phyloP scores from a whole-genome alignment of 352 stramenopile species.

The Globisporangium canariense region DNA sequence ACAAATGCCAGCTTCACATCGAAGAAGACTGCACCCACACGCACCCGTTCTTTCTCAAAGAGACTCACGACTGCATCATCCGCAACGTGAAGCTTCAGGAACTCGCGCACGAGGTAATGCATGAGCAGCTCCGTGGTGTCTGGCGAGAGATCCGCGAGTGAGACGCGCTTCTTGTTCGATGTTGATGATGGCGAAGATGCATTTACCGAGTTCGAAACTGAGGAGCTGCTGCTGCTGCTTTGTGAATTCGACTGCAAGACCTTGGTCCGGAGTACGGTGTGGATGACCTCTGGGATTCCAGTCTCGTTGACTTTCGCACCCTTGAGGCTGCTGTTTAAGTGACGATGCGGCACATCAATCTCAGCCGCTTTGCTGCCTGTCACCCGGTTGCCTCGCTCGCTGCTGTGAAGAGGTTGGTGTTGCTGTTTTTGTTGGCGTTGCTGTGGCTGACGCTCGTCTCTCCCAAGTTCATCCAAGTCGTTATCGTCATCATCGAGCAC shows the following conservation, averaged over 20 bases:
- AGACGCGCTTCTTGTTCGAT: constrained; percentile 12
- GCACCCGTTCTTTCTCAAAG: constrained; percentile 41
- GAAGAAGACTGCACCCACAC: not conserved
- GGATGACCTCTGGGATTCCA: constrained; percentile 11
- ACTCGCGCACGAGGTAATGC: constrained; percentile 61
- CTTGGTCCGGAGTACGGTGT: constrained; percentile 15
- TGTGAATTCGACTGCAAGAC: not conserved
- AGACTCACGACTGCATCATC: constrained; percentile 30
- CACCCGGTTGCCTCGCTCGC: not conserved
- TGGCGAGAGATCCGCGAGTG: not conserved
- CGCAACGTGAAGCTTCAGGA: constrained; percentile 41
- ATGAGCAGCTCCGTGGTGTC: constrained; percentile 27
- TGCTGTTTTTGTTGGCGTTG: not conserved
- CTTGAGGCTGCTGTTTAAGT: not conserved
- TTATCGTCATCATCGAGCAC: constrained; percentile 27
- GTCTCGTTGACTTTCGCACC: constrained; percentile 1
- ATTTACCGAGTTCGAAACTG: not conserved
- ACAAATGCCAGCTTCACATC: not conserved
- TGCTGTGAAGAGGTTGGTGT: not conserved
- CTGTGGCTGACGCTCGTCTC: not conserved
- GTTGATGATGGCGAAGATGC: not conserved
- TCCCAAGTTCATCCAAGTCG: not conserved
- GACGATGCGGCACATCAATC: not conserved
- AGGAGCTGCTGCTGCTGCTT: not conserved
- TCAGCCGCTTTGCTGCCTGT: not conserved